phyloP scores from a whole-genome alignment of 2,329 filamentous ascomycete genomes.

The Fusarium pseudograminearum region DNA sequence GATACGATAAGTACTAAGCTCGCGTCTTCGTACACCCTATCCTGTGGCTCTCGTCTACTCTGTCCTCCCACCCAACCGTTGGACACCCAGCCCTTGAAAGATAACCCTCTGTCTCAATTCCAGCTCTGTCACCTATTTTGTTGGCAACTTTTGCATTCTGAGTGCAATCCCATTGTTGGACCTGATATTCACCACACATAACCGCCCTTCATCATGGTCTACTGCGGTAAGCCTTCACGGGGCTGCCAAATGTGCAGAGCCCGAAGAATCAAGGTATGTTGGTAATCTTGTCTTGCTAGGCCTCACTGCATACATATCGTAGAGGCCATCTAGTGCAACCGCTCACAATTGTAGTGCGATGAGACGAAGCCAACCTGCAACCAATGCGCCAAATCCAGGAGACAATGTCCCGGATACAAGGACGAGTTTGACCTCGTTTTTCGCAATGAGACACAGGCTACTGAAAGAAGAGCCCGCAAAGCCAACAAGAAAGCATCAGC shows the following conservation, averaged over 20 bases:
- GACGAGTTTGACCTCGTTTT: slow-evolving; percentile 80
- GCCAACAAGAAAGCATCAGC: slow-evolving; percentile 62
- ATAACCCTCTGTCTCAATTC: slow-evolving; percentile 15
- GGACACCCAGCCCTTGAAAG: slow-evolving; percentile 28
- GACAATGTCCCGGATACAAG: slow-evolving; percentile 75
- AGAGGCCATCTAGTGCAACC: neutral
- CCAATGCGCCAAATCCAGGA: slow-evolving; percentile 72
- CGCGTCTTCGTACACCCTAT: slow-evolving; percentile 46
- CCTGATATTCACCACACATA: neutral
- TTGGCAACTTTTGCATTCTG: slow-evolving; percentile 1
- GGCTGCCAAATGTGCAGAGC: slow-evolving; percentile 82
- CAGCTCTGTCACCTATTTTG: slow-evolving; percentile 14
- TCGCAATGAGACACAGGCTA: slow-evolving; percentile 77
- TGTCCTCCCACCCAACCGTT: slow-evolving; percentile 43
- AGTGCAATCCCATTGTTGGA: neutral
- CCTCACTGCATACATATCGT: neutral
- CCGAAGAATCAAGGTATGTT: slow-evolving; percentile 76
- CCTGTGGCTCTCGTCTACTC: slow-evolving; percentile 32
- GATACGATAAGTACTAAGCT: slow-evolving; percentile 29
- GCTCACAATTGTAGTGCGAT: slow-evolving; percentile 66
- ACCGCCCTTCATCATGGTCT: slow-evolving; percentile 64
- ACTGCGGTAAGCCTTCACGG: slow-evolving; percentile 73
- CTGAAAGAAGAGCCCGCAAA: slow-evolving; percentile 71
- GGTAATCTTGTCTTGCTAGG: neutral
- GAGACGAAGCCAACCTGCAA: slow-evolving; percentile 74